phyloP scores from a whole-genome alignment of 495 filamentous ascomycete genomes.

The Hyaloscypha hepaticicola region DNA sequence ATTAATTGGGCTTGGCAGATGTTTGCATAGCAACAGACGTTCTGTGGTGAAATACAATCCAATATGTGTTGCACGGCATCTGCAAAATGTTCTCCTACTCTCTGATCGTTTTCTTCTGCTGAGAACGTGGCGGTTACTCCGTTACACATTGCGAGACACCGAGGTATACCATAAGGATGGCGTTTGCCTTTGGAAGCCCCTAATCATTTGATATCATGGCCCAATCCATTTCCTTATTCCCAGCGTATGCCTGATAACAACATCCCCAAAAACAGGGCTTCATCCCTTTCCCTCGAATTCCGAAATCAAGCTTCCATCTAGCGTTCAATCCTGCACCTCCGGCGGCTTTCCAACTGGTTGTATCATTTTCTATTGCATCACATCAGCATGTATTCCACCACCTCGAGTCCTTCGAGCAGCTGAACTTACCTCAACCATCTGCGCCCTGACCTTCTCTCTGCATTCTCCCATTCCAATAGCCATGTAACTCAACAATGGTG shows the following conservation, averaged over 20 bases:
- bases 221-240: not conserved
- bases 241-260: not conserved
- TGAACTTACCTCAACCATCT: conserved; percentile 69
- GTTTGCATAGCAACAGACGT: not conserved
- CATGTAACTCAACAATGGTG: conserved; percentile 85
- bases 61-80: no score
- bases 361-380: conserved; percentile 71
- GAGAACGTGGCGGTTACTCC: no score
- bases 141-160: no score
- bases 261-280: not conserved
- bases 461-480: conserved; percentile 82
- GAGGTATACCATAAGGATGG: no score
- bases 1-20: no score
- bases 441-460: conserved; percentile 72
- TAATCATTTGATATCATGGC: no score
- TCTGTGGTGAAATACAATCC: not conserved
- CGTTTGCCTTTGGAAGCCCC: no score
- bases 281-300: not conserved
- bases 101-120: no score
- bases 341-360: conserved; percentile 85
- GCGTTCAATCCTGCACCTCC: conserved; percentile 34
- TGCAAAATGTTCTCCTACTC: no score
- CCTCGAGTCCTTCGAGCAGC: not conserved
- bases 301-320: not conserved
- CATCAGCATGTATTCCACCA: conserved; percentile 18